phyloP scores from a whole-genome alignment of 345 rosid genomes.

The Theobroma cacao region DNA sequence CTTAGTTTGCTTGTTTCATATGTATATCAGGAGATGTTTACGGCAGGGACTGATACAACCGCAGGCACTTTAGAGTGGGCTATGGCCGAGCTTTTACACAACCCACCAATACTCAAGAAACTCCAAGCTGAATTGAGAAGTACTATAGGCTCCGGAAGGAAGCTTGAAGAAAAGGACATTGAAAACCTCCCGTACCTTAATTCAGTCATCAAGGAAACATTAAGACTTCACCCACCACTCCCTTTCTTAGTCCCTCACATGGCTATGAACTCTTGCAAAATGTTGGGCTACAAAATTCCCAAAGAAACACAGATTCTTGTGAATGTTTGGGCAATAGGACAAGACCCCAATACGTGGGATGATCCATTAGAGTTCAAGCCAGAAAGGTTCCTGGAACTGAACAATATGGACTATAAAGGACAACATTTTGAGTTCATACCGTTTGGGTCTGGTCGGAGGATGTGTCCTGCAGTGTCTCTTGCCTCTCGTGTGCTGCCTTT shows the following conservation, averaged over 20 bases:
- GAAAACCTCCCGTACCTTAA: conserved; percentile 59
- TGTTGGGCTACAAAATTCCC: conserved; percentile 54
- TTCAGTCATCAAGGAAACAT: conserved; percentile 73
- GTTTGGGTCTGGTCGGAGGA: conserved; percentile 80
- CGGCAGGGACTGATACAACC: conserved; percentile 86
- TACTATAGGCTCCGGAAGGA: conserved; percentile 26
- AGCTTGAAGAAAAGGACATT: conserved; percentile 53
- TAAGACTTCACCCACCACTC: conserved; percentile 75
- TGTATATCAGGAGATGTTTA: conserved; percentile 61
- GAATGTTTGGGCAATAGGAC: conserved; percentile 69
- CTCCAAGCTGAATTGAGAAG: conserved; percentile 59
- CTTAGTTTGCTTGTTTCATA: neutral
- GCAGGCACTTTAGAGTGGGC: conserved; percentile 92
- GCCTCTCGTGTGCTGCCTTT: conserved; percentile 59
- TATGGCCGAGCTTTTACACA: conserved; percentile 68
- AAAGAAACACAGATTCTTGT: conserved; percentile 74
- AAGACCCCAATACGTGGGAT: conserved; percentile 59
- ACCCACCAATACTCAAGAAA: conserved; percentile 40
- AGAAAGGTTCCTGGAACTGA: conserved; percentile 54
- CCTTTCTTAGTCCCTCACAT: conserved; percentile 83
- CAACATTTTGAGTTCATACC: conserved; percentile 69
- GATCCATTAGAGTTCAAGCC: conserved; percentile 57
- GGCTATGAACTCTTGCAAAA: conserved; percentile 61
- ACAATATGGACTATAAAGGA: conserved; percentile 53
- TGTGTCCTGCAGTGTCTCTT: conserved; percentile 79